Evolutionary conservation across 78 protist species (phyloP), one percentile per base, ranked within the genome.

Genomic region (Dictyostelium brefeldianum): DNA sequence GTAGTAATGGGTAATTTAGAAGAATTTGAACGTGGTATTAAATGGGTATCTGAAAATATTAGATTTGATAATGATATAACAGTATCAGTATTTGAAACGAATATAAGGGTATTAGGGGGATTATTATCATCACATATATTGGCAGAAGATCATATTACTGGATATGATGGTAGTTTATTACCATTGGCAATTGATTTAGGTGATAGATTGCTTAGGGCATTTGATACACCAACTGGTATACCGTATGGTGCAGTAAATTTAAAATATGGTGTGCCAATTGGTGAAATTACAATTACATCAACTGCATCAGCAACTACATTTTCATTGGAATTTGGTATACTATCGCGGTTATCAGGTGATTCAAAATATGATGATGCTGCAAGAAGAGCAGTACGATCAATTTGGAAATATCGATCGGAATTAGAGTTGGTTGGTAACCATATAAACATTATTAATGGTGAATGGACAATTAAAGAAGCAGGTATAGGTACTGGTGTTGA

Each of bases 11-110:
- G 91, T 17, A 69, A 96, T 69, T 20, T 36, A 3, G 3, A 59
- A 15, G 96, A 93, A 46, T 95, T 91, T 78, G 79, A 41, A 25
- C n/a, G 59, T 25, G 94, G 65, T 18, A 91, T 91, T n/a, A 31
- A 62, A 47, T 84, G 91, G 96, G 77, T 95, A 14, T 17, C 48
- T 9, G 80, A 81, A 11, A 83, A 84, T 64, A 64, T 80, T 22
- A 4, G 25, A 43, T 96, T 97, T 70, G 89, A 98, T 71, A 67
- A 51, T 1, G 95, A 98, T 93, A 62, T 84, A 20, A 91, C 77
- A 14, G 99, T 98, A 17, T 95, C 97, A 5, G 98, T 98, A 4
- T 98, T 98, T 78, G 99, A 98, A 92, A 97, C 98, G 22, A 98
- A 95, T 89, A 98, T 98, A 78, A 94, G 99, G 29, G 95, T 90